A percentile compares a stretch with the other conserved stretches of the same genome.
phyloP scores from a whole-genome alignment of 129 eudicot genomes.

The sunflower (Helianthus annuus) region DNA sequence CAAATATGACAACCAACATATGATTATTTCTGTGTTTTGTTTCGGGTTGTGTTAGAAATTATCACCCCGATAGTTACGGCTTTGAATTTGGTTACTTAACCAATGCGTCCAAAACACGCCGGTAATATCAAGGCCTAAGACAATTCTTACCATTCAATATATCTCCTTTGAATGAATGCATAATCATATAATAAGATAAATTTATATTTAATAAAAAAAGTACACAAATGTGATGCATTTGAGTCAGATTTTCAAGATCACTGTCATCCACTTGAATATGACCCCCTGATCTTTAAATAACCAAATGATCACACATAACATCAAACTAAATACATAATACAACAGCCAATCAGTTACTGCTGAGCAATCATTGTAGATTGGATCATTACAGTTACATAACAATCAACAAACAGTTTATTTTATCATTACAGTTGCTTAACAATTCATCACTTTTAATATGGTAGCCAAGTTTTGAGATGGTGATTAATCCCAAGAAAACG shows the following conservation, averaged over 20 bases:
- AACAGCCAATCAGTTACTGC: background rate
- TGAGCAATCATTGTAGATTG: background rate
- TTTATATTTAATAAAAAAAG: background rate
- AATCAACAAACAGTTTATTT: background rate
- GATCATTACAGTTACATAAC: slow-evolving; percentile 13
- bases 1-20: background rate
- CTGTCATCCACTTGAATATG: slow-evolving; percentile 1
- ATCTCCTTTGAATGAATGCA: background rate
- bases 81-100: background rate
- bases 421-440: too few relatives aligned
- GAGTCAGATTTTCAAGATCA: slow-evolving; percentile 1
- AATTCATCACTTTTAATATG: slow-evolving; percentile 3
- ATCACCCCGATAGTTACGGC: background rate
- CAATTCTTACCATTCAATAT: background rate
- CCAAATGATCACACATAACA: slow-evolving; percentile 4
- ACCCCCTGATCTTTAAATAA: slow-evolving; percentile 1
- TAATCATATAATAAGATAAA: background rate
- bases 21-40: background rate
- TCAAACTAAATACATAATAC: slow-evolving; percentile 5
- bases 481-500: slow-evolving; percentile 36
- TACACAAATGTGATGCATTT: slow-evolving; percentile 1
- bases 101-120: too few relatives aligned
- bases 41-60: background rate
- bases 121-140: background rate
- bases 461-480: slow-evolving; percentile 13